Percentiles rank a stretch among this genome's conserved stretches.
phyloP scores from a whole-genome alignment of 2,329 filamentous ascomycete genomes.

The Pseudogymnoascus sp. region DNA sequence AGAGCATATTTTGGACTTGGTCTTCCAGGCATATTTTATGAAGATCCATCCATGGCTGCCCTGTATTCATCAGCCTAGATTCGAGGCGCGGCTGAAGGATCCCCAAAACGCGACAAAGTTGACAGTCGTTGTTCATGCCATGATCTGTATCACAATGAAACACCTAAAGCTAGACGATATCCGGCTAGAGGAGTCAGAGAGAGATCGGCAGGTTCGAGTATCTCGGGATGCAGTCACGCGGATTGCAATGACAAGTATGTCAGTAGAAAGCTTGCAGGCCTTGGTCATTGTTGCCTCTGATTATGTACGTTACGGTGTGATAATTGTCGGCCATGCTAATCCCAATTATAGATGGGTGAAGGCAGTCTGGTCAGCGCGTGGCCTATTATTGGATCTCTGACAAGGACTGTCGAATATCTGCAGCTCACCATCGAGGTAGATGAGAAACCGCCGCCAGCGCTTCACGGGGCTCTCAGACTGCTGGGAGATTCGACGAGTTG shows the following conservation, averaged over 20 bases:
- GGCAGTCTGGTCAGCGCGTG: constrained; percentile 22
- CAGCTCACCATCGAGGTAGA: constrained; percentile 14
- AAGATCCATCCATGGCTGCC: too few species aligned
- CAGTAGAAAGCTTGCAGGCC: constrained; percentile 18
- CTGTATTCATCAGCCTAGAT: too few species aligned
- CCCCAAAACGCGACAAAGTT: not conserved
- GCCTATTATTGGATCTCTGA: constrained; percentile 27
- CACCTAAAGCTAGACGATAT: too few species aligned
- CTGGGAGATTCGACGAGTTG: constrained; percentile 20
- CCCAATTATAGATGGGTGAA: constrained; percentile 20
- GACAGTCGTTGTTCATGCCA: too few species aligned
- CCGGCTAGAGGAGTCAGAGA: too few species aligned
- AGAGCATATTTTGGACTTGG: too few species aligned
- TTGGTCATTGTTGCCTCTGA: constrained; percentile 22
- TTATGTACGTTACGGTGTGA: constrained; percentile 15
- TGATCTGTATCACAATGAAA: too few species aligned
- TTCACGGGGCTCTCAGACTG: constrained; percentile 17
- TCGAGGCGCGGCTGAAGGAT: too few species aligned
- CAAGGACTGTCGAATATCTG: constrained; percentile 27
- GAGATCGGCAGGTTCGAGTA: not conserved
- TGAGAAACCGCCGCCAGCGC: not conserved
- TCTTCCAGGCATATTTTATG: too few species aligned
- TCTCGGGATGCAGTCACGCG: constrained; percentile 15
- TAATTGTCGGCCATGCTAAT: not conserved
- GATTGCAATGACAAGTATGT: constrained; percentile 11